A percentile compares a stretch with the other conserved stretches of the same genome.
phyloP scores from a whole-genome alignment of 2,329 filamentous ascomycete genomes.

The Pestalotiopsis sp. region DNA sequence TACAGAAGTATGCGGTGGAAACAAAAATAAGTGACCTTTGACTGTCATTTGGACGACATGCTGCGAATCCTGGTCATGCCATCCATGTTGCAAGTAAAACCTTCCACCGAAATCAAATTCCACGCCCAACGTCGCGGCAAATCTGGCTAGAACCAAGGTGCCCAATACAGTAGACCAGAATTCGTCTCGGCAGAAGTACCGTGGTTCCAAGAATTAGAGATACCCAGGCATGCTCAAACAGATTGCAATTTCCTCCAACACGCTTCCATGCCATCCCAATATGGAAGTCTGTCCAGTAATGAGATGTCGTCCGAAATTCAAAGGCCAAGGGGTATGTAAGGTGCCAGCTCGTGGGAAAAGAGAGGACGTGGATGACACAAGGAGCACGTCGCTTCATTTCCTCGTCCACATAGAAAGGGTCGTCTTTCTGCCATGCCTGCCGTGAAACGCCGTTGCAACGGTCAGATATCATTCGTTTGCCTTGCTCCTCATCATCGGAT shows the following conservation, averaged over 20 bases:
- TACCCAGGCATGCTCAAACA: conserved; percentile 2
- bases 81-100: conserved; percentile 13
- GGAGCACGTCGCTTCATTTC: conserved; percentile 26
- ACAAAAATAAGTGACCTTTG: conserved; percentile 10
- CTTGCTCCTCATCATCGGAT: conserved; percentile 20
- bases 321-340: conserved; percentile 27
- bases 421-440: conserved; percentile 33
- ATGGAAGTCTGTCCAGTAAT: neutral
- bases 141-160: conserved; percentile 25
- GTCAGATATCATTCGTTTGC: conserved; percentile 30
- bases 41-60: conserved; percentile 6
- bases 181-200: conserved; percentile 13
- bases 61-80: neutral
- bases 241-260: neutral
- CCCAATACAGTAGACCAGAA: conserved; percentile 16
- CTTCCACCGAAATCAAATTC: conserved; percentile 15
- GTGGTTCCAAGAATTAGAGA: neutral
- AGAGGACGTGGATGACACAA: conserved; percentile 28
- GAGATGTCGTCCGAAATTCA: conserved; percentile 13
- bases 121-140: conserved; percentile 18
- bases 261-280: conserved; percentile 4
- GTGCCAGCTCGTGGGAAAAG: conserved; percentile 20
- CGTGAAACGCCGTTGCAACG: conserved; percentile 30
- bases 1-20: conserved; percentile 14
- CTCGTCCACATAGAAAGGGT: conserved; percentile 21